Base-by-base conservation (phyloP, 2,329 filamentous ascomycete genomes). In the Chrysoporthe puriensis region DNA sequence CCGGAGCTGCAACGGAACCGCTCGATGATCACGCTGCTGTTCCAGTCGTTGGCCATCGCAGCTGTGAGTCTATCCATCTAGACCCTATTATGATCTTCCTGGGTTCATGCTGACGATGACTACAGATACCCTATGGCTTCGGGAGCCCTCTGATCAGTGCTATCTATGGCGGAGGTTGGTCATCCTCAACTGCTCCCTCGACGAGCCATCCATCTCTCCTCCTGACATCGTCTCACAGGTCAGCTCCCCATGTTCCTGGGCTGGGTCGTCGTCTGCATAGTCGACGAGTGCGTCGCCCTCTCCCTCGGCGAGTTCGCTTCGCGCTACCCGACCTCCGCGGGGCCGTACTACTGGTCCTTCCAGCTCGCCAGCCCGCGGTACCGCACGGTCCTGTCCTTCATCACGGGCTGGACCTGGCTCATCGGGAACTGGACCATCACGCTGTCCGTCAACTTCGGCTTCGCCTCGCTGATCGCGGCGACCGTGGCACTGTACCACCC, bases 41-140 rank as follows among this genome's bases (percentile, higher is more conserved):
- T 89, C 74, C 86, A 89, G 74, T 84, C 84, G 0, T 77, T 89
- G 8, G 86, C 86, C 32, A 88, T 89, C 42, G 86, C 86, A 42
- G 86, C 86, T 26, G 78, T 79, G 70, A 68, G 75, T 66, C 11
- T 18, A 42, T n/a, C 18, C 57, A 26, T 26, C 21, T 13, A 16
- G 2, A 34, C 34, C 21, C 4, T 34, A 26, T 32, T 3, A 1
- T 26, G 6, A 3, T n/a, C 3, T 2, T 21, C 2, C 8, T 21
- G 11, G 3, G 40, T 13, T 40, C 9, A 14, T 7, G 42, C 63
- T 71, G 60, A 68, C 18, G 14, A 42, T 13, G 1, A 42, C 1
- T 4, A 58, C 65, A 79, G 78, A 85, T 88, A 59, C 86, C 85
- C 5, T 88, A 83, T 69, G 86, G 85, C 7, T 79, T 79, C 54